Evolutionary conservation across 257 asterid genomes (phyloP).

Genomic region (Solanum microdontum): DNA sequence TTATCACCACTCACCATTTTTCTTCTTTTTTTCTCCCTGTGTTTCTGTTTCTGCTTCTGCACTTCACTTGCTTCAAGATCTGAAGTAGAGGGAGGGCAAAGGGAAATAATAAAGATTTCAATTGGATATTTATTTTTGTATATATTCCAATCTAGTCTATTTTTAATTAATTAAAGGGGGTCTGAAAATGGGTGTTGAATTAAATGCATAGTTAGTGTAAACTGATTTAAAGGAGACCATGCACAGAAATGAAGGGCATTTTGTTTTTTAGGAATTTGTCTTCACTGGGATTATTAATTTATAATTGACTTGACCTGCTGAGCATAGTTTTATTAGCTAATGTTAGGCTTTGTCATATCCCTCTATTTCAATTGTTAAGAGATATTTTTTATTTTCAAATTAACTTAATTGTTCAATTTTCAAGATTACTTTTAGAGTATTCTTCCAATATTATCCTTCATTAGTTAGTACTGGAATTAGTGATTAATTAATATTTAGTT

Average conservation of each 20-base stretch:
- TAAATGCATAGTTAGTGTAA: background rate
- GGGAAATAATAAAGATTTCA: background rate
- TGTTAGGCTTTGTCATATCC: too few species aligned
- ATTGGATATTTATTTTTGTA: background rate
- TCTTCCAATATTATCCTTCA: too few species aligned
- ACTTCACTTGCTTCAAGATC: slow-evolving; percentile 5
- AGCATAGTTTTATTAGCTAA: too few species aligned
- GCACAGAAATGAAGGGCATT: background rate
- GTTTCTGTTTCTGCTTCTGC: background rate
- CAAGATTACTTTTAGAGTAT: too few species aligned
- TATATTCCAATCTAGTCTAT: background rate
- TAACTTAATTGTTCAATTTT: too few species aligned
- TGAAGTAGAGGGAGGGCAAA: slow-evolving; percentile 17
- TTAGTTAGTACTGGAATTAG: too few species aligned
- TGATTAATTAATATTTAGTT: too few species aligned
- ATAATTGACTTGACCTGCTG: too few species aligned
- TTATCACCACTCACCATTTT: slow-evolving; percentile 16
- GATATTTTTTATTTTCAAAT: too few species aligned
- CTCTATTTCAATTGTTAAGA: too few species aligned
- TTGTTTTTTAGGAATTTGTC: background rate
- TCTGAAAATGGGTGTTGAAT: background rate
- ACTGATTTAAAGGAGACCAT: background rate
- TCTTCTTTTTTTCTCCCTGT: background rate
- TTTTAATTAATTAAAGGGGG: background rate
- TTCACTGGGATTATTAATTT: background rate